A percentile compares a stretch with the other conserved stretches of the same genome.
Evolutionary conservation across 2,329 filamentous ascomycete genomes (phyloP).

Genomic region (Alternaria burnsii): DNA sequence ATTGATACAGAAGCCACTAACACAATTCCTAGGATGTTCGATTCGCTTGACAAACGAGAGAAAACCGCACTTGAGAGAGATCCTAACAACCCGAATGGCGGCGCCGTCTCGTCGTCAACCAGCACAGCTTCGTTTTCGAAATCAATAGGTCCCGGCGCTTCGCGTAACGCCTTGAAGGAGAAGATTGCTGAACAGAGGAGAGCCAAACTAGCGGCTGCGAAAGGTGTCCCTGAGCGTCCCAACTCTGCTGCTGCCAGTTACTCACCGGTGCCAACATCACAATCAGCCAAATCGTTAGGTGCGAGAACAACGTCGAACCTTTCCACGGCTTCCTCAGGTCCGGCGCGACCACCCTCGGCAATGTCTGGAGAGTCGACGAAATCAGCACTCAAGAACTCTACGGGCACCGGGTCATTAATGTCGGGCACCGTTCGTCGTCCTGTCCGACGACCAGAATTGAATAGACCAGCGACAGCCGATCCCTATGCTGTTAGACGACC

Average conservation of each 20-base stretch:
- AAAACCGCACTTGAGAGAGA: slow-evolving; percentile 84
- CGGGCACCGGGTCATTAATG: slow-evolving; percentile 59
- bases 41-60: slow-evolving; percentile 78
- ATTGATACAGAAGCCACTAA: slow-evolving; percentile 20
- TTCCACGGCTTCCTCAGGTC: slow-evolving; percentile 40
- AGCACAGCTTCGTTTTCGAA: slow-evolving; percentile 55
- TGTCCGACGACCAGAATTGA: slow-evolving; percentile 54
- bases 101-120: slow-evolving; percentile 60
- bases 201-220: slow-evolving; percentile 59
- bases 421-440: slow-evolving; percentile 67
- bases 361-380: slow-evolving; percentile 46
- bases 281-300: slow-evolving; percentile 45
- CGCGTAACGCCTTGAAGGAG: slow-evolving; percentile 73
- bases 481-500: slow-evolving; percentile 56
- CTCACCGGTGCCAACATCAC: slow-evolving; percentile 54
- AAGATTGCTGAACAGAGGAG: slow-evolving; percentile 81
- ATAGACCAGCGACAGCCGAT: slow-evolving; percentile 63
- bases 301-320: slow-evolving; percentile 40
- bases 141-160: slow-evolving; percentile 58
- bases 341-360: slow-evolving; percentile 49
- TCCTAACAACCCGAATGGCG: slow-evolving; percentile 76
- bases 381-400: slow-evolving; percentile 41
- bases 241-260: slow-evolving; percentile 65
- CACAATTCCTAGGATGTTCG: slow-evolving; percentile 70
- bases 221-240: slow-evolving; percentile 61